A percentile compares a stretch with the other conserved stretches of the same genome.
Conservation (phyloP, 768 basidiomycete genomes). For the Brasilioporus rufonigricans region DNA sequence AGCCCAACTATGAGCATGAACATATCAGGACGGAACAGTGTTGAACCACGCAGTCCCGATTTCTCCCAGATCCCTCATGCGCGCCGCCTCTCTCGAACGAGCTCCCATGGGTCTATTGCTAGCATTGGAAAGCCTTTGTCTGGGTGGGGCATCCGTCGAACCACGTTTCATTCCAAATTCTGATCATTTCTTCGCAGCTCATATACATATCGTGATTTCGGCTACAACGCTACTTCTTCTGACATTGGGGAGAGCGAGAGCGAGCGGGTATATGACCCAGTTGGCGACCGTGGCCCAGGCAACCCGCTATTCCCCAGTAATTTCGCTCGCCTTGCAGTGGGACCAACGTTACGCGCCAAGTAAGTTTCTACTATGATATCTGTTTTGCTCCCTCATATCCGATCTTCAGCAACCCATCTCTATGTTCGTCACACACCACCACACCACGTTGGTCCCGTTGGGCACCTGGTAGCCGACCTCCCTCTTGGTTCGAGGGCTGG, state of each 20-base stretch:
- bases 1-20: slow-evolving; percentile 18
- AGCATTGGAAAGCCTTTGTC: slow-evolving; percentile 27
- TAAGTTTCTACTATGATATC: slow-evolving; percentile 24
- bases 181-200: slow-evolving; percentile 11
- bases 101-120: slow-evolving; percentile 26
- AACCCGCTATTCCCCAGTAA: slow-evolving; percentile 81
- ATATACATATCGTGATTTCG: slow-evolving; percentile 15
- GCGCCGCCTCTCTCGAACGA: slow-evolving; percentile 24
- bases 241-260: slow-evolving; percentile 27
- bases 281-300: slow-evolving; percentile 67
- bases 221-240: slow-evolving; percentile 11
- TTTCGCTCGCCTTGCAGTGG: slow-evolving; percentile 64
- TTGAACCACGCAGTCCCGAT: slow-evolving; percentile 28
- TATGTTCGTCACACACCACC: slow-evolving; percentile 14
- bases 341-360: slow-evolving; percentile 63
- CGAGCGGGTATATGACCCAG: slow-evolving; percentile 42
- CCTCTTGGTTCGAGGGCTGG: slow-evolving; percentile 42
- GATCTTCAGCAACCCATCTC: slow-evolving; percentile 25
- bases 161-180: not conserved
- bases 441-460: slow-evolving; percentile 24
- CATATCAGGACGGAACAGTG: slow-evolving; percentile 20
- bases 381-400: not conserved
- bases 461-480: slow-evolving; percentile 30
- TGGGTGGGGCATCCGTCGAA: slow-evolving; percentile 15
- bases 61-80: slow-evolving; percentile 14